Base-by-base conservation (phyloP, 345 rosid species). In the Moringa oleifera region DNA sequence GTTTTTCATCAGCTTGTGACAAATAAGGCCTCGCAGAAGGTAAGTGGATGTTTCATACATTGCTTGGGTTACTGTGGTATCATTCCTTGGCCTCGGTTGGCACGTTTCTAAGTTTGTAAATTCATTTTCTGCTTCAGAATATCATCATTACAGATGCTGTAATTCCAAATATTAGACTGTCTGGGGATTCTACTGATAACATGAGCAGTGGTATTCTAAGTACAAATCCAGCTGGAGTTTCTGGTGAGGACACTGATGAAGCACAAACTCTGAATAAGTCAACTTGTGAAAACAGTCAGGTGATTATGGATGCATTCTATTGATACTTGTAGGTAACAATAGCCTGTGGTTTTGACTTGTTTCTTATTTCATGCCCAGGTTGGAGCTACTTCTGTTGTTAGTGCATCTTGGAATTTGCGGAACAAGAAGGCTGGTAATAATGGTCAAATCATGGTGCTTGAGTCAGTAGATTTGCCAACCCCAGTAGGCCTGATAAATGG, bases 21-120 rank as follows among this genome's bases (percentile, higher is more conserved):
- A 28, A 45, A 45, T 36, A 70, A 63, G 68, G 52, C 67, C 31
- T 70, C 74, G 53, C 70, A 62, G 53, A 71, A 75, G 84, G 93
- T 91, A 72, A 71, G 23, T 71, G 25, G 65, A 41, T 65, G 64
- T 69, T 64, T 63, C 50, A 8, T 53, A 33, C 41, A 36, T 11
- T 46, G 23, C 18, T 7, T 20, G 50, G 37, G 18, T 36, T 24
- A 52, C 6, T 23, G 45, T 20, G 49, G 24, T 18, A 2, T 59
- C 62, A 41, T 60, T 56, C 18, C 23, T 23, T 53, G 55, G 25
- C 18, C 18, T 23, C 45, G 23, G 51, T 64, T n/a, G 18, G 24
- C 57, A 61, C 59, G 45, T 51, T 69, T 55, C 66, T 81, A 57
- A 71, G 31, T 10, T 65, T 55, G 7, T 37, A 17, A 65, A 67